Base-by-base conservation (phyloP, 2,329 filamentous ascomycete genomes). In the Colletotrichum orbiculare region DNA sequence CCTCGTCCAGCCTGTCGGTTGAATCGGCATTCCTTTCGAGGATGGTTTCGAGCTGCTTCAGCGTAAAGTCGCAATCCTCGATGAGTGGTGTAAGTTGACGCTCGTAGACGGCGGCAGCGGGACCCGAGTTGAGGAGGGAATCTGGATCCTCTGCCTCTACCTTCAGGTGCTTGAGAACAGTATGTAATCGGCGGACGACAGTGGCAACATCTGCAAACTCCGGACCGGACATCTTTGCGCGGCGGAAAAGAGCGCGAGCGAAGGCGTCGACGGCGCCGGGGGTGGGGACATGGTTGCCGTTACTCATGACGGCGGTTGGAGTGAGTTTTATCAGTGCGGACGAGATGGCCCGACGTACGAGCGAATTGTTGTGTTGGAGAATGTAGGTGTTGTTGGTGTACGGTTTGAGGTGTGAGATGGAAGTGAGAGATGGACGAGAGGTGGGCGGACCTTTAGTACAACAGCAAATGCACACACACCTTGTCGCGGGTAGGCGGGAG, bases 241-340 rank as follows among this genome's bases (percentile, higher is more conserved):
- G 84, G 56, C 84, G 80, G 71, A 85, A 87, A 13, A 89, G 79
- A 53, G 81, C 80, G 50, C 83, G 82, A 50, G 86, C 85, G 70
- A 85, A 84, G 63, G 81, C 81, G 73, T 87, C 85, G 71, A 87
- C 79, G 53, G 80, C 80, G 72, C 87, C 84, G 74, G 89, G 84
- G 69, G 82, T 79, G 61, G 79, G 76, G 62, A 79, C 73, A 64
- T 74, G 71, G 25, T 70, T 70, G 67, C 66, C 68, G 56, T 70
- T 67, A 60, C 68, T 74, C 74, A 79, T 78, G 62, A 67, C 66
- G 64, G 70, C 41, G 58, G 53, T 47, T 48, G 66, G 61, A 45
- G 12, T 54, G 34, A 57, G 61, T 66, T 62, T 67, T 48, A 38
- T 62, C 56, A 58, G 63, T 47, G 47, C 11, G 17, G 50, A 48